Conservation (phyloP, 805 yeast genomes). For the Teunomyces panamensis region DNA sequence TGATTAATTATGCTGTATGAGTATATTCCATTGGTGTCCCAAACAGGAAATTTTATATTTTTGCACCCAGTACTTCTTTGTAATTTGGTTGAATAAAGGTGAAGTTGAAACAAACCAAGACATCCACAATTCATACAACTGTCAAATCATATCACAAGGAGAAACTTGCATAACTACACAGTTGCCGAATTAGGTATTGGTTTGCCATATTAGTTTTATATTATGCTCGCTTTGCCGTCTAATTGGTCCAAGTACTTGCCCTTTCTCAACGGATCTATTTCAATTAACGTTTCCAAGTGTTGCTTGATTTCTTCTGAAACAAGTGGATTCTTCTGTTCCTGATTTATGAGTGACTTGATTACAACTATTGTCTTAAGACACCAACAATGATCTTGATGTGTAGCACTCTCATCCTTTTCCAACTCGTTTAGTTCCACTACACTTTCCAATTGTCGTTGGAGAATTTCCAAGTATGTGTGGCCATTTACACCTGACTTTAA, state of each 20-base stretch:
- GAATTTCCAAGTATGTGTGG: constrained; percentile 35
- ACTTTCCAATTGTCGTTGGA: constrained; percentile 44
- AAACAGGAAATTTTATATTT: constrained; percentile 1
- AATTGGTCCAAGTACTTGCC: constrained; percentile 53
- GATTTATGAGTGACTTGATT: constrained; percentile 32
- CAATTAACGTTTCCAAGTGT: constrained; percentile 42
- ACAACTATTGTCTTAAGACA: constrained; percentile 63
- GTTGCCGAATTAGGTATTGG: background rate
- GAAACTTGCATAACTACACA: too few species aligned
- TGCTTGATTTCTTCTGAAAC: constrained; percentile 23
- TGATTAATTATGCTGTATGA: background rate
- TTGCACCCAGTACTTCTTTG: background rate
- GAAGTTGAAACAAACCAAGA: background rate
- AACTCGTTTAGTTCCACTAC: constrained; percentile 65
- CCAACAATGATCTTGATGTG: constrained; percentile 63
- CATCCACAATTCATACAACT: background rate
- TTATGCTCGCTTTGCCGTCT: constrained; percentile 8
- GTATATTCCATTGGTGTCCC: constrained; percentile 1
- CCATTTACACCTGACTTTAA: constrained; percentile 13
- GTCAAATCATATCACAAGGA: background rate
- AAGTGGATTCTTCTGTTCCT: constrained; percentile 5
- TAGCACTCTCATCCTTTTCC: constrained; percentile 60
- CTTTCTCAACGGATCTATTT: constrained; percentile 62
- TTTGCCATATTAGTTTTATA: background rate
- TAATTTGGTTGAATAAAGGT: background rate